A percentile compares a stretch with the other conserved stretches of the same genome.
phyloP scores from a whole-genome alignment of 1,284 basidiomycete genomes.

The Prillingera fragicola region DNA sequence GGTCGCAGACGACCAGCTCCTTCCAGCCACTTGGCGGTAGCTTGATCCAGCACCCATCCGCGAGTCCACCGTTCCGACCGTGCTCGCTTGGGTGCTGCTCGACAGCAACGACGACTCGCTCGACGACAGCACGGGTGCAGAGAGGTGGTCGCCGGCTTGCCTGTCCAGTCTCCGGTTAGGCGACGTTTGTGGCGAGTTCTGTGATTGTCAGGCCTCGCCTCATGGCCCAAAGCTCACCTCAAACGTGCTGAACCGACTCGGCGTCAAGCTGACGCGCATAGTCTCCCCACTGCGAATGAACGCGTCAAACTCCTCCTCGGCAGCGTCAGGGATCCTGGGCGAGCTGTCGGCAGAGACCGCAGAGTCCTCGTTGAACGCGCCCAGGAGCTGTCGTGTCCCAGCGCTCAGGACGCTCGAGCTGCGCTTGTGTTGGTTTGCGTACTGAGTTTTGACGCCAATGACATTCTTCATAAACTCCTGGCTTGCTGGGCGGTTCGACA shows the following conservation, averaged over 20 bases:
- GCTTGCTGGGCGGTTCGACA: constrained; percentile 7
- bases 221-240: constrained; percentile 59
- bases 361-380: constrained; percentile 20
- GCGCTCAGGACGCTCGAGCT: constrained; percentile 26
- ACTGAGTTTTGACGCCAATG: constrained; percentile 5
- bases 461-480: constrained; percentile 9
- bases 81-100: constrained; percentile 9
- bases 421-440: constrained; percentile 19
- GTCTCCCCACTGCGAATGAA: constrained; percentile 79
- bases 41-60: constrained; percentile 6
- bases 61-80: constrained; percentile 2
- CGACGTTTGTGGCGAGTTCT: constrained; percentile 7
- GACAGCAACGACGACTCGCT: constrained; percentile 15
- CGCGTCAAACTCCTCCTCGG: constrained; percentile 73
- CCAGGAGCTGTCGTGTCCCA: constrained; percentile 22
- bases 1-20: constrained; percentile 6
- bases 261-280: constrained; percentile 91
- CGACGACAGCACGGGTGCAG: constrained; percentile 6
- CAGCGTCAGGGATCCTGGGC: constrained; percentile 17
- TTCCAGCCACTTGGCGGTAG: constrained; percentile 9
- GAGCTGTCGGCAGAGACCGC: no score
- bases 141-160: constrained; percentile 2
- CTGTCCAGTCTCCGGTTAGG: not conserved
- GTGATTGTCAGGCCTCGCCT: not conserved
- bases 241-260: constrained; percentile 81